Evolutionary conservation across 2,329 filamentous ascomycete species (phyloP), one percentile per base, ranked within the genome.

Genomic region (Ascochyta lentis): DNA sequence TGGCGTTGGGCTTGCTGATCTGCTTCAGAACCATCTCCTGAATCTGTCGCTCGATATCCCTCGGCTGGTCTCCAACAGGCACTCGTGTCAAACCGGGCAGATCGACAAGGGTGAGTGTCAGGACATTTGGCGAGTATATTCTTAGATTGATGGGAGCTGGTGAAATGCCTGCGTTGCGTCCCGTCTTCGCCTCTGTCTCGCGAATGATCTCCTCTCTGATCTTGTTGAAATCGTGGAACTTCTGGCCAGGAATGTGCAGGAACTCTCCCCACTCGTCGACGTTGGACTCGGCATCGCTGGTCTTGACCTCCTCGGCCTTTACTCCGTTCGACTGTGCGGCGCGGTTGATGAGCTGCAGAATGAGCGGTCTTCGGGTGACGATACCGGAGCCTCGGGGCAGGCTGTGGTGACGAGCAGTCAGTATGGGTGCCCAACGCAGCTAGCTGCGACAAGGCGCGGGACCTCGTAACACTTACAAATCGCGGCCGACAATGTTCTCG

Each of bases 221-320:
- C 83, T 97, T 96, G 83, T 92, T 91, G 82, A 99, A 99, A 80
- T 99, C 95, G 79, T 88, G 88, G 82, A 96, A 98, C 79, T 98
- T 98, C 79, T 98, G 91, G 68, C 93, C 95, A 19, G 95, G 94
- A 63, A 99, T 91, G 78, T 99, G 95, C 62, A 99, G 83, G 79
- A 99, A 99, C 83, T 99, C 95, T 82, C 94, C 95, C 91, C 96
- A 99, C 78, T 99, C 95, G 74, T 98, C 92, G 19, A 85, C 78
- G 77, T 99, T 99, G 71, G 93, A 91, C 66, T 92, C 90, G 77
- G 90, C 90, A 78, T 98, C 95, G 64, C 84, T 87, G 51, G 86
- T 87, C 59, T 83, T 80, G 42, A 89, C 86, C 33, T 87, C 84
- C 45, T 85, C 83, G 26, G 51, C 42, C 63, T 86, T 84, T 56